Evolutionary conservation across 2,329 filamentous ascomycete species (phyloP), one percentile per base, ranked within the genome.

Genomic region (Arthrobotrys entomopaga): DNA sequence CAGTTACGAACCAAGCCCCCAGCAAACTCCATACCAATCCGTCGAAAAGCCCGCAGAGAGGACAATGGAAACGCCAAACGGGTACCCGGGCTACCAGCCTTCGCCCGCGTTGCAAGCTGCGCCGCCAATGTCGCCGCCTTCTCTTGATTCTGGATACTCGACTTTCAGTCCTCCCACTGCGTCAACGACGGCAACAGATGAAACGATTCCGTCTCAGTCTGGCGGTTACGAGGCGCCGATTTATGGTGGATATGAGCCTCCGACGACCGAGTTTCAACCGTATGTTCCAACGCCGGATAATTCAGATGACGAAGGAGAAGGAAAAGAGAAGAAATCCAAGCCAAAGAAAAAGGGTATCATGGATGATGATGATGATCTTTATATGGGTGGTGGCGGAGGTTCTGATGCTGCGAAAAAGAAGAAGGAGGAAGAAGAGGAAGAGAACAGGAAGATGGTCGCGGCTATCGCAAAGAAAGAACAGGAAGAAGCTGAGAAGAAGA

Each of bases 381-480:
- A n/a, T 15, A 46, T 15, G 15, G 42, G 42, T 13, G 40, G 29
- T 24, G 4, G 24, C 6, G 50, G 29, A 16, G 46, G 46, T 70
- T 85, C 91, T 49, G 83, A 87, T 34, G 83, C 83, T 5, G 83
- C 84, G 38, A 86, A 85, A 49, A 83, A 84, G 76, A 86, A 84
- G 26, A 90, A 90, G 80, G 86, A 90, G 80, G 83, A 86, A 43
- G 89, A 90, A 11, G 89, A 88, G 78, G 91, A 96, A 78, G 86
- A 92, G 81, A 93, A 93, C 54, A 90, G 92, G 67, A 93, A 96
- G 78, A 89, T 92, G 80, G 92, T 97, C 84, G 87, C 89, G 65
- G 92, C 90, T 81, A 92, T 91, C 24, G 94, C 92, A 0, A 93
- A 90, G 79, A 88, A 89, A 81, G 88, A 90, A 52, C 76, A 76